Evolutionary conservation across 2,329 filamentous ascomycete genomes (phyloP), one percentile per base, ranked within the genome.

Genomic region (Hypoxylon sp.): DNA sequence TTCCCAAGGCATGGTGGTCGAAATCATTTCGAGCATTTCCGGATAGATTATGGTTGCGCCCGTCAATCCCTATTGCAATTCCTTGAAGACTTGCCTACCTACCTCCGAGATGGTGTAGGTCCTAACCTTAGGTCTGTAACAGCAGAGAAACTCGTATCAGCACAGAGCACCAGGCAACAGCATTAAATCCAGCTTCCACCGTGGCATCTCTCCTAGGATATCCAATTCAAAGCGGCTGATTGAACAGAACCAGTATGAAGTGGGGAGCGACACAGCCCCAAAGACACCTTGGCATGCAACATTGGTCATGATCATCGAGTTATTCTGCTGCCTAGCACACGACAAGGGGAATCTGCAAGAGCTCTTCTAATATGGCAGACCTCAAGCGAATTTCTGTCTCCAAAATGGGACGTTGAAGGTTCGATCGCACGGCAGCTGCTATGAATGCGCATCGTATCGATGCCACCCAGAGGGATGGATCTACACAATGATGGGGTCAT

Each of bases 301-400:
- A 40, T 30, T n/a, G 9, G 16, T 32, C 22, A 44, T 22, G 22
- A 36, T 36, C 52, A 6, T 46, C 28, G 30, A 44, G 30, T 55
- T 55, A 55, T 55, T 36, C 22, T 14, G 52, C 14, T 55, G 52
- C 52, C 52, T 55, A 18, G 28, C 46, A 8, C 40, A 24, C 11
- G 52, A 55, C 52, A 33, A 14, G 26, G 33, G 42, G n/a, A 16
- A 4, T 32, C 20, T 28, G 36, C 28, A 32, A 12, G 16, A 18
- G 36, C 8, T 40, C 7, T 7, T 40, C 3, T 40, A 3, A 11
- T 16, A 20, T 16, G 7, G 4, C 20, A 18, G 12, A 26, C 22
- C 36, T 42, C n/a, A 18, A 20, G 36, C 30, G 5, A 53, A 20
- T 20, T 14, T n/a, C n/a, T n/a, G 14, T 36, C 12, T 36, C 20